Percentiles rank a stretch among this genome's conserved stretches.
These are phyloP conservation scores for Gigaspora rosea DNA, from an alignment of 192 early-diverging fungal species.

Conservation along the genomic window DNA sequence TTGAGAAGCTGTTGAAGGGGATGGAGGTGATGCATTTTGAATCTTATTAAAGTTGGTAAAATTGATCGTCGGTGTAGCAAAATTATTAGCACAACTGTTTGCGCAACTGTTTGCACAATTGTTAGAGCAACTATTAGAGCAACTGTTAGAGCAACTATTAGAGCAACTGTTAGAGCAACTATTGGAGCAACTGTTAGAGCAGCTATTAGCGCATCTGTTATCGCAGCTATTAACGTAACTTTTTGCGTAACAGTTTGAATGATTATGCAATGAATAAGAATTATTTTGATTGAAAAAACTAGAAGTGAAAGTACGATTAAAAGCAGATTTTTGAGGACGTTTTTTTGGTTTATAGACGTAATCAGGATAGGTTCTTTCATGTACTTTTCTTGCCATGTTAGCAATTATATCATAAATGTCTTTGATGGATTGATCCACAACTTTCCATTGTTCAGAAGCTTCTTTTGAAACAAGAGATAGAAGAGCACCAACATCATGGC, in stretches of 20 bases:
- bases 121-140: too few relatives aligned
- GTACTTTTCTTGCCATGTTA: conserved; percentile 22
- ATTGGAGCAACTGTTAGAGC: too few relatives aligned
- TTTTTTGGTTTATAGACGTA: conserved; percentile 32
- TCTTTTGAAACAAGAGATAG: background rate
- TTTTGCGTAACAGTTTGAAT: too few relatives aligned
- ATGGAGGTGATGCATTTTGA: background rate
- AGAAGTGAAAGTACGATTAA: too few relatives aligned
- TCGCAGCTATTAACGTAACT: too few relatives aligned
- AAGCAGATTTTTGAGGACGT: background rate
- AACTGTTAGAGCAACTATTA: too few relatives aligned
- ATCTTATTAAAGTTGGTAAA: background rate
- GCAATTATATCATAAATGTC: conserved; percentile 8
- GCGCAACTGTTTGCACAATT: background rate
- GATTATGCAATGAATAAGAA: background rate
- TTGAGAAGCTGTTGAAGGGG: background rate
- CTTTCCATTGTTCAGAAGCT: background rate
- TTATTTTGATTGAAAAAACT: background rate
- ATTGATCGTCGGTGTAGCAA: background rate
- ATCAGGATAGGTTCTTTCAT: conserved; percentile 14
- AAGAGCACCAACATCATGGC: conserved; percentile 9
- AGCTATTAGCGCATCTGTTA: too few relatives aligned
- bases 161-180: too few relatives aligned
- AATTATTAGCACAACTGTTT: background rate
- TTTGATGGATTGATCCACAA: background rate